Evolutionary conservation across 352 stramenopile genomes (phyloP).

Genomic region (Pythium vanterpoolii): DNA sequence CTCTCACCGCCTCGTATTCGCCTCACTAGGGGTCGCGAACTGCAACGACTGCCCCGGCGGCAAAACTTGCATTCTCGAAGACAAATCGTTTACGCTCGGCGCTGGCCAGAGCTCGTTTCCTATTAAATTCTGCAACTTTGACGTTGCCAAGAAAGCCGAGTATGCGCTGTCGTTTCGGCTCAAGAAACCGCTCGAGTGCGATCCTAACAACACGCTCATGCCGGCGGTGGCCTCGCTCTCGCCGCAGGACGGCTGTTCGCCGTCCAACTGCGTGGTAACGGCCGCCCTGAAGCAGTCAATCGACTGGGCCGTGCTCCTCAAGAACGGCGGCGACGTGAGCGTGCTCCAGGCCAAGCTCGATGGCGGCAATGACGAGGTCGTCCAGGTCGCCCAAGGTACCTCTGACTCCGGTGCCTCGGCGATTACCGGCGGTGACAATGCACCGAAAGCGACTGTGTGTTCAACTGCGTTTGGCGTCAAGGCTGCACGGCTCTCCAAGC

Average conservation of each 20-base stretch:
- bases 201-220: conserved; percentile 34
- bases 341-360: conserved; percentile 40
- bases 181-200: conserved; percentile 43
- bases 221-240: conserved; percentile 36
- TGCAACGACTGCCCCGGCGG: conserved; percentile 47
- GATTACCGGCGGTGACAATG: conserved; percentile 4
- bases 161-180: conserved; percentile 46
- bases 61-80: conserved; percentile 61
- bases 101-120: conserved; percentile 38
- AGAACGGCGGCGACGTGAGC: conserved; percentile 35
- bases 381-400: conserved; percentile 44
- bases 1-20: not conserved
- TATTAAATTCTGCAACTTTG: conserved; percentile 72
- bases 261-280: conserved; percentile 48
- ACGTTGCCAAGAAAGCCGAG: conserved; percentile 22
- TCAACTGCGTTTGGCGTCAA: conserved; percentile 38
- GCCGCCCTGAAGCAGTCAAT: conserved; percentile 42
- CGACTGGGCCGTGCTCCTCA: conserved; percentile 69
- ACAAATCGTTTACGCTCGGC: conserved; percentile 27
- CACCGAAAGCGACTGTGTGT: conserved; percentile 46
- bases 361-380: conserved; percentile 37
- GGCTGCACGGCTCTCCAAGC: conserved; percentile 46
- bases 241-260: conserved; percentile 32
- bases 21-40: conserved; percentile 29
- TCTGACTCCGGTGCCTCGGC: conserved; percentile 27